Evolutionary conservation across 2,329 filamentous ascomycete species (phyloP).

Genomic region (Aspergillus carbonarius): DNA sequence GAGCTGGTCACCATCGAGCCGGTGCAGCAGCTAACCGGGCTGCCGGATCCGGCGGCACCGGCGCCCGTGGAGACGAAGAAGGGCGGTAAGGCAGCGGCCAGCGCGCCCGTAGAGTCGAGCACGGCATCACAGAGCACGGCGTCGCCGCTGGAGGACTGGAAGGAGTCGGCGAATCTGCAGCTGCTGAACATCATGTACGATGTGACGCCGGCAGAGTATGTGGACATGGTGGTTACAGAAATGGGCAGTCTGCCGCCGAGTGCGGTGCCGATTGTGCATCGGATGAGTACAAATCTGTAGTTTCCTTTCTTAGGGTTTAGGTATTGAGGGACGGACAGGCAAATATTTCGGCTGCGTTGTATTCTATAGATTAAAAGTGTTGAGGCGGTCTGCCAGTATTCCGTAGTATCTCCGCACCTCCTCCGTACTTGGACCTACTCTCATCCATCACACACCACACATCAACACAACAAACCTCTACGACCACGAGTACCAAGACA

Average conservation of each 20-base stretch:
- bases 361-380: not conserved
- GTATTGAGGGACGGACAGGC: too few species aligned
- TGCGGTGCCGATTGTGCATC: slow-evolving; percentile 74
- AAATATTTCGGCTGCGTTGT: not conserved
- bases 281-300: slow-evolving; percentile 51
- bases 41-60: slow-evolving; percentile 27
- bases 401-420: too few species aligned
- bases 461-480: not conserved
- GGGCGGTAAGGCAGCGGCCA: slow-evolving; percentile 28
- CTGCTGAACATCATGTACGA: slow-evolving; percentile 82
- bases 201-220: slow-evolving; percentile 81
- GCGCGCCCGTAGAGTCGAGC: slow-evolving; percentile 21
- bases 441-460: not conserved
- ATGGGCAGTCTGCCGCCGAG: slow-evolving; percentile 82
- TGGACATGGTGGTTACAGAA: slow-evolving; percentile 88
- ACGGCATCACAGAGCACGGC: slow-evolving; percentile 25
- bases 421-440: too few species aligned
- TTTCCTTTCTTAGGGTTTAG: too few species aligned
- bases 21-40: slow-evolving; percentile 33
- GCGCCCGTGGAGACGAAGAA: slow-evolving; percentile 30
- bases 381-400: not conserved
- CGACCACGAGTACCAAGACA: not conserved
- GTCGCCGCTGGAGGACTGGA: slow-evolving; percentile 53
- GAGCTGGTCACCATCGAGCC: slow-evolving; percentile 51
- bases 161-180: slow-evolving; percentile 60